Evolutionary conservation across 129 eudicot species (phyloP), one percentile per base, ranked within the genome.

Genomic region (carrot (Daucus carota)): DNA sequence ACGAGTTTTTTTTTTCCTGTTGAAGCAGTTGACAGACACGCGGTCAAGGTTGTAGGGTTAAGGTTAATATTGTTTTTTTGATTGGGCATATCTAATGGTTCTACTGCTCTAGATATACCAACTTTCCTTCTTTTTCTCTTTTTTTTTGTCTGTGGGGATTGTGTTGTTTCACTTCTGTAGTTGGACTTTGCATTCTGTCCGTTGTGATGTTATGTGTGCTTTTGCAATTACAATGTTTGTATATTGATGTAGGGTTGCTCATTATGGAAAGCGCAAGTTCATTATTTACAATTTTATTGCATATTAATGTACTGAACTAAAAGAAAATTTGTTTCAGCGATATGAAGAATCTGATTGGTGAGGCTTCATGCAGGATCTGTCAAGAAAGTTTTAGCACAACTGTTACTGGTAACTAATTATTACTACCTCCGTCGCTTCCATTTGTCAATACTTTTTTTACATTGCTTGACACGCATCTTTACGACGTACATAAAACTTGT

Each of bases 341-440:
- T 74, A 81, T 86, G 90, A 88, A 88, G 81, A 84, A 84, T 84
- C 76, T 81, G 77, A 82, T 88, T 84, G 93, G 93, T 0, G 90
- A 86, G 77, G 93, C 87, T 41, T 70, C 74, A 0, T 88, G 93
- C 77, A n/a, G 87, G 80, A 88, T 88, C 42, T 88, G 90, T 77
- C 87, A 80, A 36, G 90, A 86, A 78, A 84, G 85, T 80, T 88
- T 88, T 70, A 88, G 93, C 82, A 88, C 90, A 57, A 72, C 77
- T 72, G 77, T 86, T 41, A 86, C 90, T 77, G 91, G 91, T 82
- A 69, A 38, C 17, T 77, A 14, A 70, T 38, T 40, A 6, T 0
- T 68, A 24, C n/a, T n/a, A n/a, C n/a, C n/a, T n/a, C n/a, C n/a
- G n/a, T n/a, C n/a, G n/a, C n/a, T n/a, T n/a, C n/a, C n/a, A n/a